These are phyloP conservation scores for Rhododendron kiyosumense DNA, from an alignment of 148 eudicot species.

Conservation along the genomic window DNA sequence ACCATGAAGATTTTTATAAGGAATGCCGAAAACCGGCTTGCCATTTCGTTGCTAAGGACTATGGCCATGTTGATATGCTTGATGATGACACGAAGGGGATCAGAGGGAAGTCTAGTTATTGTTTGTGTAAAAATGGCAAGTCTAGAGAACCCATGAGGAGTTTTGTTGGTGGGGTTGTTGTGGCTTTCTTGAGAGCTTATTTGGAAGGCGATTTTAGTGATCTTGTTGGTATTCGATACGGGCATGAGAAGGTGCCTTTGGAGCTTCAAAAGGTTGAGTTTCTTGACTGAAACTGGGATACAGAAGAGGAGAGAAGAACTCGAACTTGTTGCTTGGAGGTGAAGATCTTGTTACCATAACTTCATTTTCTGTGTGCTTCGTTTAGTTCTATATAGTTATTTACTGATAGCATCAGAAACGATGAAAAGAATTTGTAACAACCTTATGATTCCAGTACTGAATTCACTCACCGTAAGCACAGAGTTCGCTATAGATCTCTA, in stretches of 20 bases:
- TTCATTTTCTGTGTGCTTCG: neutral
- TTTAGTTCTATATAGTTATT: neutral
- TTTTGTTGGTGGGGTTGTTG: constrained; percentile 67
- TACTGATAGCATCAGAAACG: neutral
- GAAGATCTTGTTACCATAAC: neutral
- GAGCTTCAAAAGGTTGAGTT: constrained; percentile 46
- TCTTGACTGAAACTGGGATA: constrained; percentile 13
- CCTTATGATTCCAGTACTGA: neutral
- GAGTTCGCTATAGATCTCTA: neutral
- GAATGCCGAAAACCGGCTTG: constrained; percentile 60
- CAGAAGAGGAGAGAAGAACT: neutral
- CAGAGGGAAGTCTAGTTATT: constrained; percentile 49
- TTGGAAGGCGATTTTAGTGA: constrained; percentile 40
- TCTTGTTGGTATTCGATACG: constrained; percentile 35
- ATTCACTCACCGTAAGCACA: neutral
- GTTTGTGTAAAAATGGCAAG: constrained; percentile 71
- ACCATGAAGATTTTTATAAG: constrained; percentile 57
- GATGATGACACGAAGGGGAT: constrained; percentile 68
- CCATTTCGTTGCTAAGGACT: constrained; percentile 61
- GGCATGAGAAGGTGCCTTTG: constrained; percentile 30
- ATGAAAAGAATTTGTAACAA: neutral
- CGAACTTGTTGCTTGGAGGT: neutral
- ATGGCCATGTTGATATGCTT: constrained; percentile 74
- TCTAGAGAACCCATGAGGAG: constrained; percentile 72
- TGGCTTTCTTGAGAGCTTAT: constrained; percentile 64